Percentiles rank a stretch among this genome's conserved stretches.
Conservation (phyloP, 495 filamentous ascomycete species). For the Penicillium arizonense region DNA sequence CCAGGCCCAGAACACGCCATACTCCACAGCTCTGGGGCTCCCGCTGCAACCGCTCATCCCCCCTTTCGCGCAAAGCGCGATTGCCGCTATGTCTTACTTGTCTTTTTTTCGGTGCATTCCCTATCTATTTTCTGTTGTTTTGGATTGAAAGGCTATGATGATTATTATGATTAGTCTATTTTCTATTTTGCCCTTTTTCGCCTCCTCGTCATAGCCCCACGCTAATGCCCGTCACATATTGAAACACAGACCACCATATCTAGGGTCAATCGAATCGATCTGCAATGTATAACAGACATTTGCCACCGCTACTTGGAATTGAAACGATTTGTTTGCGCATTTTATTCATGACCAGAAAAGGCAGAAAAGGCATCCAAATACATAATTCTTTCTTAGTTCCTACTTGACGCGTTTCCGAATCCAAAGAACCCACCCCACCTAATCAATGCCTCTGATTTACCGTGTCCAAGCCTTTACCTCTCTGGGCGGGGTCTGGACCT, state of each 20-base stretch:
- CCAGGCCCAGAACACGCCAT: constrained; percentile 12
- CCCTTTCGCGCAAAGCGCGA: constrained; percentile 42
- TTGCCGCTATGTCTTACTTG: constrained; percentile 32
- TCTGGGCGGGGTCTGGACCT: not conserved
- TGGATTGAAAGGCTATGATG: not conserved
- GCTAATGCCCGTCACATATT: not conserved
- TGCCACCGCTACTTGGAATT: constrained; percentile 2
- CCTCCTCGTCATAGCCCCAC: constrained; percentile 2
- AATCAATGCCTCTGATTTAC: not conserved
- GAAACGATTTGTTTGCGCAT: not conserved
- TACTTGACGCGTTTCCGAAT: not conserved
- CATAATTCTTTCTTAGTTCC: not conserved
- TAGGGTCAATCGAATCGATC: constrained; percentile 5
- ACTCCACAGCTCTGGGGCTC: constrained; percentile 34
- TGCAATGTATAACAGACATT: constrained; percentile 1
- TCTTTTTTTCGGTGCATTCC: not conserved
- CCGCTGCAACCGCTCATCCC: constrained; percentile 37
- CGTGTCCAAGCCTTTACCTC: not conserved
- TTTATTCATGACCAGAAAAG: not conserved
- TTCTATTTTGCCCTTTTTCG: not conserved
- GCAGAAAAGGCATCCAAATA: not conserved
- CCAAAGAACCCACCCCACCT: not conserved
- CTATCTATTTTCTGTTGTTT: not conserved
- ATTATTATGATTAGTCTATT: not conserved
- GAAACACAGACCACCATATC: not conserved